phyloP scores from a whole-genome alignment of 148 eudicot species.

The Beta vulgaris region DNA sequence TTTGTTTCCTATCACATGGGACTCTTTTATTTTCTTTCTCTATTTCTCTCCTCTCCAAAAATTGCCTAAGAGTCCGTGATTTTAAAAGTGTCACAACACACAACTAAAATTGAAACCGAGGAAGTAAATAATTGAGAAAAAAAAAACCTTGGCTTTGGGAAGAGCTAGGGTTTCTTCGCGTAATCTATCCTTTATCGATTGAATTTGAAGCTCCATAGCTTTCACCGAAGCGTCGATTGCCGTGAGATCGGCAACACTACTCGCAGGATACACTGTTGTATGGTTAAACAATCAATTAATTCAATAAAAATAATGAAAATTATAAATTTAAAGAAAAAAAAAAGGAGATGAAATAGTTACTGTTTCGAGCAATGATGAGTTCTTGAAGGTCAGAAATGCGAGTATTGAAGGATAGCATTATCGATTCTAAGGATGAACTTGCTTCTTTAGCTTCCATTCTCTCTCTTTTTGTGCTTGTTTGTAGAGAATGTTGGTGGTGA shows the following conservation, averaged over 20 bases:
- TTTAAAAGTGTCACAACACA: too few relatives aligned
- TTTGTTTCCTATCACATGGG: too few relatives aligned
- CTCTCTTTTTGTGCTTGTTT: constrained; percentile 17
- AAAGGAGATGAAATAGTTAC: constrained; percentile 20
- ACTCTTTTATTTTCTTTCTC: too few relatives aligned
- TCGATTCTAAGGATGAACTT: constrained; percentile 58
- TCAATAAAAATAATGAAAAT: background rate
- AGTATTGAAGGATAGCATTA: constrained; percentile 70
- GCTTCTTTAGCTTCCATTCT: constrained; percentile 64
- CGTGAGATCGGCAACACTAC: constrained; percentile 68
- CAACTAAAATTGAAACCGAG: background rate
- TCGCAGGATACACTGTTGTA: constrained; percentile 70
- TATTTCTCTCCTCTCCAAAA: too few relatives aligned
- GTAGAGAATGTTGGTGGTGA: background rate
- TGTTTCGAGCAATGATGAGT: constrained; percentile 91
- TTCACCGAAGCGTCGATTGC: constrained; percentile 62
- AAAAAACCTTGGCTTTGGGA: constrained; percentile 77
- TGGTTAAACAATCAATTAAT: background rate
- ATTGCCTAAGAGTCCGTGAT: too few relatives aligned
- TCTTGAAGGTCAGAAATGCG: constrained; percentile 77
- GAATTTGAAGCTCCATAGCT: constrained; percentile 87
- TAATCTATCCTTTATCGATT: constrained; percentile 56
- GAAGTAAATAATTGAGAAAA: background rate
- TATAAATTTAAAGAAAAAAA: background rate
- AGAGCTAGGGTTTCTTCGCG: constrained; percentile 79